Percentiles rank a stretch among this genome's conserved stretches.
phyloP scores from a whole-genome alignment of 139 green algal species.

The Closterium sp. region DNA sequence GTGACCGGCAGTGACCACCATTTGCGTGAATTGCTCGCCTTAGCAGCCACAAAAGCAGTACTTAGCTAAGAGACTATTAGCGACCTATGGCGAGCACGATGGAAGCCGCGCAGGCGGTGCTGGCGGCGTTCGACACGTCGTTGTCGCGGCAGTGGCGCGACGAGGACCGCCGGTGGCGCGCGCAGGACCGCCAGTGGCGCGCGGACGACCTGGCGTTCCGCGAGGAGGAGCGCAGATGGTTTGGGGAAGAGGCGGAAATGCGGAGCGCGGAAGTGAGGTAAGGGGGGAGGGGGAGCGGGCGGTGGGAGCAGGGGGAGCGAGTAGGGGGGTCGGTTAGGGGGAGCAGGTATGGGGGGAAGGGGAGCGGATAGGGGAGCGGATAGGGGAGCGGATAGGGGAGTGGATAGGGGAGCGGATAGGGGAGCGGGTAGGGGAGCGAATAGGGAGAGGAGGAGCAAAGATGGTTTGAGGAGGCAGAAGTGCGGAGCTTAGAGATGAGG shows the following conservation, averaged over 20 bases:
- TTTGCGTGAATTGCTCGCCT: no score
- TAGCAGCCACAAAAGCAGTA: no score
- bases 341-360: neutral
- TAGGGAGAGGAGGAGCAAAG: neutral
- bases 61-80: neutral
- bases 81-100: slow-evolving; percentile 29
- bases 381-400: no score
- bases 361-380: no score
- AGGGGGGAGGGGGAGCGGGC: neutral
- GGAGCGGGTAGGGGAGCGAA: neutral
- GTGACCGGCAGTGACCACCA: no score
- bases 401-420: no score
- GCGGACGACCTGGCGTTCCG: slow-evolving; percentile 30
- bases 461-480: neutral
- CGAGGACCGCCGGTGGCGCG: slow-evolving; percentile 29
- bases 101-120: slow-evolving; percentile 30
- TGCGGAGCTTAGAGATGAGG: no score
- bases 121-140: slow-evolving; percentile 37
- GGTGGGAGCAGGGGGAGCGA: neutral
- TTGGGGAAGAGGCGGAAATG: slow-evolving; percentile 27
- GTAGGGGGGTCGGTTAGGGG: no score
- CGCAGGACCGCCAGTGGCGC: slow-evolving; percentile 31
- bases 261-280: neutral
- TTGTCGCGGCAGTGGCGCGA: slow-evolving; percentile 37
- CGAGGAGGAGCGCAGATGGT: slow-evolving; percentile 20